Evolutionary conservation across 2,329 filamentous ascomycete genomes (phyloP), one percentile per base, ranked within the genome.

Genomic region (Calonectria leucothoes): DNA sequence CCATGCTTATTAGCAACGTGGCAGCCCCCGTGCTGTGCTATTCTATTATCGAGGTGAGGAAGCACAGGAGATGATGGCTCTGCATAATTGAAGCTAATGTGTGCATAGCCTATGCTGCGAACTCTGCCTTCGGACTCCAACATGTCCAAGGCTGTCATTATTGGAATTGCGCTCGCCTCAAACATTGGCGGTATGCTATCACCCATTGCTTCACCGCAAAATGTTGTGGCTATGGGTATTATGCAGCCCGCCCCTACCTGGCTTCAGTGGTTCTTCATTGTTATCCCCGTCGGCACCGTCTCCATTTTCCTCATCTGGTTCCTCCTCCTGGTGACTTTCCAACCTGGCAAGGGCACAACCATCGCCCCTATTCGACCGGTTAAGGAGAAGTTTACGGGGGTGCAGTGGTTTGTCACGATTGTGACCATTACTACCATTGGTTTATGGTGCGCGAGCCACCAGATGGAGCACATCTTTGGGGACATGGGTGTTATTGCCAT

Each of bases 401-500:
- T 97, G 14, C 96, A 99, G 82, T 98, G 94, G 91, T 99, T 98
- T 83, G 97, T 99, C 81, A 94, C 93, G 39, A 82, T 94, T 33
- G 92, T 98, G 20, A 98, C 97, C 0, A 77, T 99, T 6, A 83
- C 89, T 25, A 99, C 97, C 1, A 99, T 99, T 78, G 88, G 89
- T 0, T 89, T 99, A 14, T 99, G 97, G 97, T 99, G 97, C 81
- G 92, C 94, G 1, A 96, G 93, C 79, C 96, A 98, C 84, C 94
- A 97, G 81, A 90, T 99, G 10, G 95, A 98, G 81, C 86, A 89
- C 74, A 86, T 96, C 0, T 98, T 99, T 81, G 97, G 97, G 69
- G 96, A 99, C 82, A 99, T 99, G 97, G 97, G 97, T 67, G 96
- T 99, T 67, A 94, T 99, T 51, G 97, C 97, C 72, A 98, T 99